Evolutionary conservation across 108 stramenopile genomes (phyloP).

Genomic region (Parmales sp.): DNA sequence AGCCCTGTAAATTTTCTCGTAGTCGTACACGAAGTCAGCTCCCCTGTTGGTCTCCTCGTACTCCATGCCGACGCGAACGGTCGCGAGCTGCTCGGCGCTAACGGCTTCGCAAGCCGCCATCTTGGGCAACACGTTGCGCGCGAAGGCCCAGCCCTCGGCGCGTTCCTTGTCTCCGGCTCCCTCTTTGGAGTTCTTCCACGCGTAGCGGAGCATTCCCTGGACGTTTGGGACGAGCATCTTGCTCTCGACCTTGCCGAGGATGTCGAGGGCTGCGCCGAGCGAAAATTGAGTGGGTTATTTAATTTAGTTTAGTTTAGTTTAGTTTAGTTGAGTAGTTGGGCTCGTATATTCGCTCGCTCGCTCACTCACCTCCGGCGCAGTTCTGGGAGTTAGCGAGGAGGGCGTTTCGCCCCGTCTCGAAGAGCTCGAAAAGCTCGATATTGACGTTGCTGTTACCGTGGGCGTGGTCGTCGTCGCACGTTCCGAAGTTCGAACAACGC

Average conservation of each 20-base stretch:
- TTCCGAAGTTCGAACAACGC: slow-evolving; percentile 36
- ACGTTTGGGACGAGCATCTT: background rate
- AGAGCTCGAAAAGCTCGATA: background rate
- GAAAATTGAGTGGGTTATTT: no score
- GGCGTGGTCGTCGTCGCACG: background rate
- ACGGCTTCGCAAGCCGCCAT: background rate
- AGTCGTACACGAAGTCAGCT: background rate
- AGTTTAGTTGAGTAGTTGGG: no score
- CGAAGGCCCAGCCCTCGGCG: slow-evolving; percentile 11
- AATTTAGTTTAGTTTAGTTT: no score
- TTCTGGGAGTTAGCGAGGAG: no score
- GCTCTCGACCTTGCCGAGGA: background rate
- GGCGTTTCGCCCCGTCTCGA: background rate
- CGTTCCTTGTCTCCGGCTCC: background rate
- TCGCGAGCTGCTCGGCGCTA: background rate
- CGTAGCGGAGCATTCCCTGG: background rate
- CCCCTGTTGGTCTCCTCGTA: background rate
- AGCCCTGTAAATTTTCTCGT: background rate
- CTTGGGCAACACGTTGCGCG: background rate
- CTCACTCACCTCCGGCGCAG: no score
- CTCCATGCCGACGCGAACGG: no score
- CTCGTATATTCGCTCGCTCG: no score
- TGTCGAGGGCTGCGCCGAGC: background rate
- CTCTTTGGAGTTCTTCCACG: background rate
- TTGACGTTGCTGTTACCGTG: background rate